Evolutionary conservation across 2,329 filamentous ascomycete genomes (phyloP).

Genomic region (Cercospora sojina): DNA sequence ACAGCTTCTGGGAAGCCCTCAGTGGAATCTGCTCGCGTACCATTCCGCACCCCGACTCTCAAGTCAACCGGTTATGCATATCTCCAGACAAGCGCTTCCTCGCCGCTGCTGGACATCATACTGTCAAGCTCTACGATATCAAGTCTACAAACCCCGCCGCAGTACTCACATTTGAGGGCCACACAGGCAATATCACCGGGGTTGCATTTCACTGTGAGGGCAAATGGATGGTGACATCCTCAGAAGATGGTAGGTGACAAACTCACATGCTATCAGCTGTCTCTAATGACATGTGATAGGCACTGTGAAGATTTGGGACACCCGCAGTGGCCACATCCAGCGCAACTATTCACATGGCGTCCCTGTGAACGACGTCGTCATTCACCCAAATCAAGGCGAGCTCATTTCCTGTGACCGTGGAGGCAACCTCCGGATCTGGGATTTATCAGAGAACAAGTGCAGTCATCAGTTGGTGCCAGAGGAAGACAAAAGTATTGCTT

Average conservation of each 20-base stretch:
- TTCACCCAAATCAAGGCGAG: conserved; percentile 97
- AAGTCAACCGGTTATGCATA: conserved; percentile 97
- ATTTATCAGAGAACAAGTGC: conserved; percentile 94
- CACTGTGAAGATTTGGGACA: conserved; percentile 97
- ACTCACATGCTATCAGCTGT: neutral
- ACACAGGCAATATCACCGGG: conserved; percentile 93
- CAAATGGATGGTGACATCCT: conserved; percentile 99
- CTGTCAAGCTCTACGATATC: conserved; percentile 97
- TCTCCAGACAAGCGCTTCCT: conserved; percentile 97
- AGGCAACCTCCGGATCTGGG: conserved; percentile 93
- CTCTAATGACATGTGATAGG: conserved; percentile 26
- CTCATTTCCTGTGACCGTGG: conserved; percentile 93
- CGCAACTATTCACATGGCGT: conserved; percentile 88
- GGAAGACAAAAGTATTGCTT: conserved; percentile 89
- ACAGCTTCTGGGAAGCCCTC: conserved; percentile 95
- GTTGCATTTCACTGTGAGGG: conserved; percentile 98
- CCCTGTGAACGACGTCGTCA: conserved; percentile 96
- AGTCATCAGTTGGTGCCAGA: conserved; percentile 94
- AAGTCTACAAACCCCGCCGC: conserved; percentile 97
- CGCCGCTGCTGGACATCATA: conserved; percentile 75
- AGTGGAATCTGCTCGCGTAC: conserved; percentile 97
- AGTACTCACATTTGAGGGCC: conserved; percentile 89
- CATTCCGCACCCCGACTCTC: conserved; percentile 95
- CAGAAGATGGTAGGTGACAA: conserved; percentile 68
- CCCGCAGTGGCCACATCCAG: conserved; percentile 78